phyloP scores from a whole-genome alignment of 2,329 filamentous ascomycete species.

The Berkeleyomyces basicola region DNA sequence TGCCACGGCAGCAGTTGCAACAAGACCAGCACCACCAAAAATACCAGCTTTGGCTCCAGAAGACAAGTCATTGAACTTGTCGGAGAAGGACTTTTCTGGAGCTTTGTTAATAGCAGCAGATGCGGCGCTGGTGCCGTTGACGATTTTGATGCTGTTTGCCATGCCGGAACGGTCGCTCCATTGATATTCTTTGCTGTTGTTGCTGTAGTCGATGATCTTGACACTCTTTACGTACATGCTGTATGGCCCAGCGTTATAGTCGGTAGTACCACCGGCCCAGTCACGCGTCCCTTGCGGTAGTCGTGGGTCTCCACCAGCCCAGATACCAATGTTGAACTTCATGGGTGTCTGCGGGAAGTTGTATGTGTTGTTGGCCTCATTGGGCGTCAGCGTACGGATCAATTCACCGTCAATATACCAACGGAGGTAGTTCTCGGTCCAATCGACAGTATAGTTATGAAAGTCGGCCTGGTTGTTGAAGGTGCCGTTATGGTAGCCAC shows the following conservation, averaged over 20 bases:
- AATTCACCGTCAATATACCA: conserved; percentile 54
- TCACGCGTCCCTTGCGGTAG: conserved; percentile 40
- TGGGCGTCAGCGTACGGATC: conserved; percentile 45
- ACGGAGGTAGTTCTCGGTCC: conserved; percentile 49
- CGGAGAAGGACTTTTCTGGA: conserved; percentile 27
- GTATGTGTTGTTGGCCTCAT: conserved; percentile 42
- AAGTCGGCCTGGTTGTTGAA: conserved; percentile 40
- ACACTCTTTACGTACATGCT: conserved; percentile 55
- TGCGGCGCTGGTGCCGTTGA: conserved; percentile 38
- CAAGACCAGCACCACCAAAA: conserved; percentile 28
- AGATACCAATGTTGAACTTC: conserved; percentile 51
- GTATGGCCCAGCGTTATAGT: conserved; percentile 50
- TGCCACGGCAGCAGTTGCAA: conserved; percentile 26
- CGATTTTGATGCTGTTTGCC: conserved; percentile 46
- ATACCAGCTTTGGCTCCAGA: conserved; percentile 34
- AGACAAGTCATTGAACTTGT: conserved; percentile 40
- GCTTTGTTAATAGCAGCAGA: conserved; percentile 23
- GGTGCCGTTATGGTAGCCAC: conserved; percentile 38
- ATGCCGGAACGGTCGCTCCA: conserved; percentile 45
- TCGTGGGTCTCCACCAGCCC: conserved; percentile 42
- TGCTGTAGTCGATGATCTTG: conserved; percentile 39
- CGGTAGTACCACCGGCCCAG: conserved; percentile 54
- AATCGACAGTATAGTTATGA: conserved; percentile 63
- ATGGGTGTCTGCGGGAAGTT: conserved; percentile 65
- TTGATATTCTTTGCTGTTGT: conserved; percentile 42